Base-by-base conservation (phyloP, 257 asterid species). In the Ophiorrhiza pumila region DNA sequence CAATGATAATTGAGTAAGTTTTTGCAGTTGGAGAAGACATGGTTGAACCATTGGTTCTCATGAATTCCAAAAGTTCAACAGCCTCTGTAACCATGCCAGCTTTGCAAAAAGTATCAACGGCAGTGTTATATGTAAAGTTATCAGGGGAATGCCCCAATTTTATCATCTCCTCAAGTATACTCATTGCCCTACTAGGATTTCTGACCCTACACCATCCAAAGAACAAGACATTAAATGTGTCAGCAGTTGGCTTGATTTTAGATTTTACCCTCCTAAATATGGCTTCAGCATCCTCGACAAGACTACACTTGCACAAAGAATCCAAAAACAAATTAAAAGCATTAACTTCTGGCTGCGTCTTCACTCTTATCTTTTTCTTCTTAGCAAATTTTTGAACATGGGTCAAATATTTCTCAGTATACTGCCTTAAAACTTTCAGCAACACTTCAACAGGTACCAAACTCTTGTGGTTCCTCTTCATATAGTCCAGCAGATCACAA, bases 151-250 rank as follows among this genome's bases (percentile, higher is more conserved):
- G 82, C 29, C 98, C 97, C 81, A 71, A 41, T 8, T 62, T 65
- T 20, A 93, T 89, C 98, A 93, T 93, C 50, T 91, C 90, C 57
- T 93, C 91, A 29, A 93, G 89, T 67, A 88, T 59, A 42, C 69
- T 63, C 89, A 93, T 87, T 56, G 83, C 96, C 79, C 91, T 80
- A 41, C 57, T 76, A 0, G 98, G 98, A 75, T 86, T 87, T 74
- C 95, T 81, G 31, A 91, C 92, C 83, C 95, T 82, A 56, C 97
- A 91, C 97, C 97, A 91, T 29, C 97, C 97, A 0, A 91, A 91
- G 76, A 93, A 91, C 85, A 93, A 76, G 5, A 88, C 85, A 61
- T 91, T 93, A 76, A 86, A 93, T 0, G 98, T 87, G 65, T 87
- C 90, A 6, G 90, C 87, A 82, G 87, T 86, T 1, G 93, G 97